Conservation (phyloP, 352 stramenopile species). For the Globisporangium iwayamae region DNA sequence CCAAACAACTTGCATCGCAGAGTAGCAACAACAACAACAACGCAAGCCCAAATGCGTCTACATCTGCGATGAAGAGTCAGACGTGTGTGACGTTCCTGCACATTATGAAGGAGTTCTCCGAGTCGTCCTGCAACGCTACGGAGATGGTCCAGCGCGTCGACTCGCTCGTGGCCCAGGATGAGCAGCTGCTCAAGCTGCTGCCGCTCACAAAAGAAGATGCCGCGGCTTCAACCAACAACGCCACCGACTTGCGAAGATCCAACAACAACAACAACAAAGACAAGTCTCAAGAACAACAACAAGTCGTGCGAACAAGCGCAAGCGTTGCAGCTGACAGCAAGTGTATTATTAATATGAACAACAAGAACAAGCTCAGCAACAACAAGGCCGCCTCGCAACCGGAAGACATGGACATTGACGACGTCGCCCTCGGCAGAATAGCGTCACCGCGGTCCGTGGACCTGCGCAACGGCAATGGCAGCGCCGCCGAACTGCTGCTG, state of each 20-base stretch:
- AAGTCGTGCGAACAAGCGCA: slow-evolving; percentile 10
- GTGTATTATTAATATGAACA: slow-evolving; percentile 18
- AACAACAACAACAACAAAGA: slow-evolving; percentile 1
- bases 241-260: not conserved
- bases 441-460: slow-evolving; percentile 18
- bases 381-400: slow-evolving; percentile 1
- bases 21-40: not conserved
- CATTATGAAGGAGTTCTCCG: slow-evolving; percentile 75
- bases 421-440: slow-evolving; percentile 1
- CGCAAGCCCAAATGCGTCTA: slow-evolving; percentile 4
- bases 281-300: slow-evolving; percentile 13
- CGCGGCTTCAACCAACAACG: slow-evolving; percentile 20
- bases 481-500: slow-evolving; percentile 3
- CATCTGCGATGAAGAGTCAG: slow-evolving; percentile 39
- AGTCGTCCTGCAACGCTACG: slow-evolving; percentile 57
- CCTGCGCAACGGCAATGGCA: not conserved
- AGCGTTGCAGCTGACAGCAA: slow-evolving; percentile 12
- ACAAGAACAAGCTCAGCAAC: slow-evolving; percentile 8
- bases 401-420: slow-evolving; percentile 19
- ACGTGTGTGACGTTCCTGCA: slow-evolving; percentile 64
- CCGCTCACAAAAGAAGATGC: slow-evolving; percentile 30
- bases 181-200: slow-evolving; percentile 51
- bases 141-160: slow-evolving; percentile 65
- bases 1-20: not conserved
- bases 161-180: slow-evolving; percentile 58